phyloP scores from a whole-genome alignment of 441 rosid genomes.

The Mallotus japonicus region DNA sequence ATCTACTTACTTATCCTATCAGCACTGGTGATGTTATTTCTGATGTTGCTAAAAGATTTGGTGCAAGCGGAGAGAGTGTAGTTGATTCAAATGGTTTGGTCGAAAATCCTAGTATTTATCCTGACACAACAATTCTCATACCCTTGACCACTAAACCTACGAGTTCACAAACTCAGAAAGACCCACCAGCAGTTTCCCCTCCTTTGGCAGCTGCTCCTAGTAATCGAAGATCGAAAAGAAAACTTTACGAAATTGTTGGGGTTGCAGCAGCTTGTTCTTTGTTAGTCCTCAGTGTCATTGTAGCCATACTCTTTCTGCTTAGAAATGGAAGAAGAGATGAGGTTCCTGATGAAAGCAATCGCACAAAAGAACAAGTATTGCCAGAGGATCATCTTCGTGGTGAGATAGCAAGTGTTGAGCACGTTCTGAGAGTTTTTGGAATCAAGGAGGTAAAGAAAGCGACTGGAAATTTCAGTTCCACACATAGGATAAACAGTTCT shows the following conservation, averaged over 20 bases:
- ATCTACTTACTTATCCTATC: conserved; percentile 38
- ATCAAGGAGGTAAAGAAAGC: conserved; percentile 37
- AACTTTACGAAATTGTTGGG: conserved; percentile 23
- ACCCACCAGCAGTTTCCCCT: conserved; percentile 19
- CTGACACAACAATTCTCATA: conserved; percentile 45
- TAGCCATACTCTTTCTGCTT: conserved; percentile 19
- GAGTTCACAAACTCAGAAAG: conserved; percentile 28
- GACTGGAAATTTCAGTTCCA: conserved; percentile 37
- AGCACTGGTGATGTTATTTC: conserved; percentile 25
- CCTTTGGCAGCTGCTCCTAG: conserved; percentile 8
- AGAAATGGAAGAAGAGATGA: conserved; percentile 20
- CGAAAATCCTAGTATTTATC: conserved; percentile 22
- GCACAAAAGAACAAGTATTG: background rate
- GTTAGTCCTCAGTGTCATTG: conserved; percentile 23
- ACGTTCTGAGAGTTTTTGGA: conserved; percentile 33
- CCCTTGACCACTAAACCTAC: conserved; percentile 35
- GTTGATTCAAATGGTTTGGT: conserved; percentile 40
- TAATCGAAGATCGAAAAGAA: conserved; percentile 20
- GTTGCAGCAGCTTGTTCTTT: conserved; percentile 33
- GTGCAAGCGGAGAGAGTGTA: conserved; percentile 25
- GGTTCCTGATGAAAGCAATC: background rate
- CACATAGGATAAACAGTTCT: conserved; percentile 37
- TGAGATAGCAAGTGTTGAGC: conserved; percentile 45
- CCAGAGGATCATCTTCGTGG: conserved; percentile 38
- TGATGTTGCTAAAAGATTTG: conserved; percentile 34